A percentile compares a stretch with the other conserved stretches of the same genome.
phyloP scores from a whole-genome alignment of 371 early-diverging fungal genomes.

The Entomophthora muscae region DNA sequence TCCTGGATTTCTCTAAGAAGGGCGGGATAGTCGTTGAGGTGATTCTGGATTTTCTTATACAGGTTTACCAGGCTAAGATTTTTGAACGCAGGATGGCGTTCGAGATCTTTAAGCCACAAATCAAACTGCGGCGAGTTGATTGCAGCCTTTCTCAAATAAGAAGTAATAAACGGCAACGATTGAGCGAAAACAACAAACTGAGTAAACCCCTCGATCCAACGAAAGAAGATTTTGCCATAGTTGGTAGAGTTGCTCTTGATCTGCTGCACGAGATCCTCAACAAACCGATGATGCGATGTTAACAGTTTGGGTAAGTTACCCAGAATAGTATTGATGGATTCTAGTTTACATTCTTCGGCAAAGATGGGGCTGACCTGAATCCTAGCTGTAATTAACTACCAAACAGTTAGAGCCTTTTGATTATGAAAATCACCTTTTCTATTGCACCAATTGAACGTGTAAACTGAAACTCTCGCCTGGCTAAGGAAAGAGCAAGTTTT shows the following conservation, averaged over 20 bases:
- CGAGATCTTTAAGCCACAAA: not conserved
- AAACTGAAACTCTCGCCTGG: too few species aligned
- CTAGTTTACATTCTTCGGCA: not conserved
- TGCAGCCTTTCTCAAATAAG: not conserved
- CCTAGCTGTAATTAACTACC: not conserved
- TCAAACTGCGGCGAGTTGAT: not conserved
- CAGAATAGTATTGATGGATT: not conserved
- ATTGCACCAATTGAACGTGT: too few species aligned
- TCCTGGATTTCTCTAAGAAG: not conserved
- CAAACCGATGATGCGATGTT: not conserved
- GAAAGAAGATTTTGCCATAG: not conserved
- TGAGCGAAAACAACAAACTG: not conserved
- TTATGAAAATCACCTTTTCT: too few species aligned
- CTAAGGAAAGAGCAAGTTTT: too few species aligned
- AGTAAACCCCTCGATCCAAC: not conserved
- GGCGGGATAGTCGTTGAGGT: not conserved
- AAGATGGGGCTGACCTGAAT: not conserved
- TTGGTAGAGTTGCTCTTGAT: not conserved
- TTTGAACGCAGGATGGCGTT: not conserved
- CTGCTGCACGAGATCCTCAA: not conserved
- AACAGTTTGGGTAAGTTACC: not conserved
- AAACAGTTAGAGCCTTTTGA: not conserved
- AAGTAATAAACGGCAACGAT: not conserved
- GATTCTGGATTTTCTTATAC: not conserved
- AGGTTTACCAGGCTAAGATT: not conserved